Percentiles rank a stretch among this genome's conserved stretches.
These are phyloP conservation scores for Cyberlindnera mississippiensis DNA, from an alignment of 805 yeast genomes.

Conservation along the genomic window DNA sequence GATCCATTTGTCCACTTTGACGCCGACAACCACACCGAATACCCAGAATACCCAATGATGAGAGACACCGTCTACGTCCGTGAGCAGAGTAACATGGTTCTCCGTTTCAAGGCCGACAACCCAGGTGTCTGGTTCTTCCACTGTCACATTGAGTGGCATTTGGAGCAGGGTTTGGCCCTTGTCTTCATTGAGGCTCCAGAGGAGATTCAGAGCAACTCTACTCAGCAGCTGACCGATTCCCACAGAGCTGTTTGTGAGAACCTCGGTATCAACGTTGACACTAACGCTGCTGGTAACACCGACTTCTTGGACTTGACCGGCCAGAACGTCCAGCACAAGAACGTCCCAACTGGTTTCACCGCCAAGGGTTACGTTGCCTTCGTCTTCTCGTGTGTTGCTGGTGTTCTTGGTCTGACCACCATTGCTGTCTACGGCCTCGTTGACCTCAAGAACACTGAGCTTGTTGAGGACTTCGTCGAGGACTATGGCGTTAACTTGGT, in stretches of 20 bases:
- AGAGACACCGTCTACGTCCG: conserved; percentile 73
- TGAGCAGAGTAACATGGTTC: conserved; percentile 62
- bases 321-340: conserved; percentile 61
- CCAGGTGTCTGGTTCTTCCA: conserved; percentile 96
- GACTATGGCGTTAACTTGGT: conserved; percentile 20
- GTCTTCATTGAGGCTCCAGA: conserved; percentile 69
- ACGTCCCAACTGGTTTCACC: conserved; percentile 86
- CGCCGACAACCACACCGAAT: conserved; percentile 37
- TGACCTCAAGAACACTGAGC: conserved; percentile 55
- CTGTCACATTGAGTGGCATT: conserved; percentile 86
- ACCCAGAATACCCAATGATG: conserved; percentile 55
- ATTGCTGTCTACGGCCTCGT: conserved; percentile 83
- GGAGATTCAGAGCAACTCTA: conserved; percentile 44
- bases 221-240: conserved; percentile 58
- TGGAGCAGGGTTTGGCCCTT: conserved; percentile 76
- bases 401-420: conserved; percentile 71
- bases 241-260: conserved; percentile 58
- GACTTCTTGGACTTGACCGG: conserved; percentile 68
- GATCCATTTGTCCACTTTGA: conserved; percentile 54
- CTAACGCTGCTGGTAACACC: conserved; percentile 89
- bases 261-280: conserved; percentile 48
- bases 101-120: conserved; percentile 75
- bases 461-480: conserved; percentile 31
- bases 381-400: conserved; percentile 85
- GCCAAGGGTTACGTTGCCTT: conserved; percentile 93